Conservation (phyloP, 306 rosid species). For the Trichosanthes truncata region DNA sequence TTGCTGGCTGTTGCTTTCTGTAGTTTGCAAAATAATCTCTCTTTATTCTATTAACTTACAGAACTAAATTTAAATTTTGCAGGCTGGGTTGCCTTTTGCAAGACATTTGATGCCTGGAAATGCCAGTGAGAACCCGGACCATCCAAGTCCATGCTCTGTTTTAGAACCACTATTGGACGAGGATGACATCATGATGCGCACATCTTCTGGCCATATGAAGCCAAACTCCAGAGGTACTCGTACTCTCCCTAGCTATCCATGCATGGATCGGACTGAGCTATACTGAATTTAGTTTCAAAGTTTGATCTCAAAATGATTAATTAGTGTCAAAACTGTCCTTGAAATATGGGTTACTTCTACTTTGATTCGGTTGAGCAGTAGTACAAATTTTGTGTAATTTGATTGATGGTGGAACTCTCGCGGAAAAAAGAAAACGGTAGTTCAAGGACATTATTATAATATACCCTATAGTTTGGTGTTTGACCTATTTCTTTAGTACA, state of each 20-base stretch:
- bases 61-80: conserved; percentile 10
- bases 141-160: conserved; percentile 88
- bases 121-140: conserved; percentile 52
- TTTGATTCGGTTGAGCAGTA: background rate
- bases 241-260: conserved; percentile 7
- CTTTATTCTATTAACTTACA: background rate
- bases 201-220: conserved; percentile 29
- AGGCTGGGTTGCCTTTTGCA: conserved; percentile 53
- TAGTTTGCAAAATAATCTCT: background rate
- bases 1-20: background rate
- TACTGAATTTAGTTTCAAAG: background rate
- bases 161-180: conserved; percentile 63
- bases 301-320: background rate
- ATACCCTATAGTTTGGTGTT: background rate
- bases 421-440: background rate
- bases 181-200: conserved; percentile 35
- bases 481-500: background rate
- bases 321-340: background rate
- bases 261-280: background rate
- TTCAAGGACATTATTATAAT: background rate
- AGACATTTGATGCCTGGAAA: conserved; percentile 30
- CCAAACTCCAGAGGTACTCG: conserved; percentile 35
- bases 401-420: background rate
- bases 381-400: background rate
- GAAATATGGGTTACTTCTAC: background rate